phyloP scores from a whole-genome alignment of 352 stramenopile genomes.

The Phytopythium mirpurense region DNA sequence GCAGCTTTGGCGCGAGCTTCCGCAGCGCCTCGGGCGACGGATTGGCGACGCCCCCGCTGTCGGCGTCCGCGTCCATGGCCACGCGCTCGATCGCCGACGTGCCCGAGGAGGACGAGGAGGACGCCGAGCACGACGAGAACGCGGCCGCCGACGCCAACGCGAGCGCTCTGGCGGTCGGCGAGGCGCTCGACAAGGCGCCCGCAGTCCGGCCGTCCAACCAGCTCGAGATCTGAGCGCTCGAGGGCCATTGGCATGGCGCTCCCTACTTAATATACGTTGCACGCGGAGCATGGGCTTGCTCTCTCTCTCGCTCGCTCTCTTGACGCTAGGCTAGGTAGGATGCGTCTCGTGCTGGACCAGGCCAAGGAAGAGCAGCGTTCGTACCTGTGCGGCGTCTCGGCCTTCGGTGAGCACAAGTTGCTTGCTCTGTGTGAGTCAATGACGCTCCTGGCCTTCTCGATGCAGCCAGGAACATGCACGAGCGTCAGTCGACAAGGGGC shows the following conservation, averaged over 20 bases:
- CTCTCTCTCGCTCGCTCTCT: too few relatives aligned
- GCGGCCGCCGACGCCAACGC: background rate
- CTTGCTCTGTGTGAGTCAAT: too few relatives aligned
- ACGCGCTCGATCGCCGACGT: conserved; percentile 13
- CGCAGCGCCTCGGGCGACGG: conserved; percentile 1
- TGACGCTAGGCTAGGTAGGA: too few relatives aligned
- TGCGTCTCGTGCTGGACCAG: too few relatives aligned
- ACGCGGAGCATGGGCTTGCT: too few relatives aligned
- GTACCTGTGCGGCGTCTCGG: too few relatives aligned
- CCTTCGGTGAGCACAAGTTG: too few relatives aligned
- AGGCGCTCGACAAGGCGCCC: conserved; percentile 5
- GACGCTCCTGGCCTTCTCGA: too few relatives aligned
- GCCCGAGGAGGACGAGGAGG: conserved; percentile 18
- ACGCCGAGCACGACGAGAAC: conserved; percentile 13
- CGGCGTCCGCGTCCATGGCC: conserved; percentile 11
- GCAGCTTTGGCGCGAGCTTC: conserved; percentile 4
- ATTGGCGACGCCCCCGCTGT: conserved; percentile 4
- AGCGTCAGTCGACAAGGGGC: background rate
- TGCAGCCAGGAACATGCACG: too few relatives aligned
- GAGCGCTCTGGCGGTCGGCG: too few relatives aligned
- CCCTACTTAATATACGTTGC: conserved; percentile 2
- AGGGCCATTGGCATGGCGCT: background rate
- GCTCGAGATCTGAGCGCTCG: conserved; percentile 34
- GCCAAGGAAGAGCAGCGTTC: too few relatives aligned
- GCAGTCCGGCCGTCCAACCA: conserved; percentile 19